phyloP scores from a whole-genome alignment of 352 stramenopile genomes.

The Globisporangium camurandrum region DNA sequence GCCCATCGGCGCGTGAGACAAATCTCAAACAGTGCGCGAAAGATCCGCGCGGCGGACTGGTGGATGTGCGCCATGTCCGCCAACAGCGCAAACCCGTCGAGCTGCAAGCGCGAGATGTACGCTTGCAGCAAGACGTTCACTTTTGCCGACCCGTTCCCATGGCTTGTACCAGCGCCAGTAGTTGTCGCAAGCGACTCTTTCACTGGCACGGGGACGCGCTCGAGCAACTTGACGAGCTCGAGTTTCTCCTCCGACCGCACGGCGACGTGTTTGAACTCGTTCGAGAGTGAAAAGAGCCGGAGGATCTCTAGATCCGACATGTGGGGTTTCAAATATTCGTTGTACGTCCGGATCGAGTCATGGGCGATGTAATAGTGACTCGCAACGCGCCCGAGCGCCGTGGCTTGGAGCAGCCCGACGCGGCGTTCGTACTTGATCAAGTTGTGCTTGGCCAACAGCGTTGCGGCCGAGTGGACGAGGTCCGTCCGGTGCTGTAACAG shows the following conservation, averaged over 20 bases:
- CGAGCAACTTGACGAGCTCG: conserved; percentile 96
- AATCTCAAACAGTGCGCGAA: conserved; percentile 99
- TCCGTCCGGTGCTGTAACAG: conserved; percentile 94
- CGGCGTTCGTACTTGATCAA: conserved; percentile 97
- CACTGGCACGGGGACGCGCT: conserved; percentile 97
- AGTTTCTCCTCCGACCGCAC: conserved; percentile 98
- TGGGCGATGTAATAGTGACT: conserved; percentile 99
- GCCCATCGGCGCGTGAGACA: conserved; percentile 95
- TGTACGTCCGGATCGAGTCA: conserved; percentile 97
- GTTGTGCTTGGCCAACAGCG: conserved; percentile 94
- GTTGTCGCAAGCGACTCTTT: conserved; percentile 89
- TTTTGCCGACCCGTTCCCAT: conserved; percentile 88
- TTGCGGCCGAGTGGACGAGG: conserved; percentile 95
- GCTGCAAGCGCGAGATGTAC: conserved; percentile 97
- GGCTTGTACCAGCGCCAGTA: conserved; percentile 23
- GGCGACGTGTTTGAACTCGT: conserved; percentile 99
- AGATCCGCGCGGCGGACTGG: conserved; percentile 97
- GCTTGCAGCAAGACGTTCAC: conserved; percentile 99
- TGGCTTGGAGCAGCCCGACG: conserved; percentile 94
- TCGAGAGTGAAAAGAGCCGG: conserved; percentile 97
- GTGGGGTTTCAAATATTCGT: conserved; percentile 96
- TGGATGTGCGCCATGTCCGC: conserved; percentile 99
- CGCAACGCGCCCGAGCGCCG: conserved; percentile 95
- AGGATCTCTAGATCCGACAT: conserved; percentile 99
- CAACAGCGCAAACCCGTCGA: conserved; percentile 97